A percentile compares a stretch with the other conserved stretches of the same genome.
Conservation (phyloP, 768 basidiomycete genomes). For the Trametes cinnabarina region DNA sequence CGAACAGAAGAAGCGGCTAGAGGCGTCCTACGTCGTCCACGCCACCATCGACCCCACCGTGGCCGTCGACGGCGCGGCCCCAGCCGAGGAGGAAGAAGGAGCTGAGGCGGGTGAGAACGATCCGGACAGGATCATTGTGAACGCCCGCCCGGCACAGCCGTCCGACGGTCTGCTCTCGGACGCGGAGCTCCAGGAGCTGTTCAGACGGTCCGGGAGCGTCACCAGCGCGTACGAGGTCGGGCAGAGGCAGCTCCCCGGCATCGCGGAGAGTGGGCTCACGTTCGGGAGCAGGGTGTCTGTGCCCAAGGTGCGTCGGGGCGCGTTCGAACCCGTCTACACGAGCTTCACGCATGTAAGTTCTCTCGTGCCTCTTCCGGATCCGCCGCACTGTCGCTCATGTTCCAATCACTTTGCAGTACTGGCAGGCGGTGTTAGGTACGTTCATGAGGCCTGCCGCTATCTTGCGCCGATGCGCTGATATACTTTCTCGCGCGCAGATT, state of each 20-base stretch:
- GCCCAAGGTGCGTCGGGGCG: conserved; percentile 46
- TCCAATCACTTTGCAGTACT: conserved; percentile 47
- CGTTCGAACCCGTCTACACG: conserved; percentile 79
- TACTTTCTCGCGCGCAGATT: conserved; percentile 52
- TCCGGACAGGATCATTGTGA: conserved; percentile 71
- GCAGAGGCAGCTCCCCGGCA: conserved; percentile 20
- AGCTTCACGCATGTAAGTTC: conserved; percentile 61
- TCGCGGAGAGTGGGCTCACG: conserved; percentile 31
- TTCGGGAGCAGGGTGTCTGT: conserved; percentile 52
- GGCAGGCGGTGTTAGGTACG: conserved; percentile 78
- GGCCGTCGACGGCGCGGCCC: conserved; percentile 22
- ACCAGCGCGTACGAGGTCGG: conserved; percentile 72
- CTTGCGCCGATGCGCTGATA: neutral
- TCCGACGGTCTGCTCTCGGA: conserved; percentile 70
- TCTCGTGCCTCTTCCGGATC: neutral
- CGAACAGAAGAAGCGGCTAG: conserved; percentile 51
- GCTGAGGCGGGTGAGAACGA: conserved; percentile 44
- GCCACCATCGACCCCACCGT: conserved; percentile 64
- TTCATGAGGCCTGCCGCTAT: neutral
- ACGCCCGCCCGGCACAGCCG: conserved; percentile 57
- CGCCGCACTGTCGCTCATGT: neutral
- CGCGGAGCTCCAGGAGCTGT: conserved; percentile 54
- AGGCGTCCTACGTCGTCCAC: conserved; percentile 70
- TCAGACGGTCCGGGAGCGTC: conserved; percentile 36
- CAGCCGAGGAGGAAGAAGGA: conserved; percentile 40